Evolutionary conservation across 2,329 filamentous ascomycete genomes (phyloP).

Genomic region (Fusarium agapanthi): DNA sequence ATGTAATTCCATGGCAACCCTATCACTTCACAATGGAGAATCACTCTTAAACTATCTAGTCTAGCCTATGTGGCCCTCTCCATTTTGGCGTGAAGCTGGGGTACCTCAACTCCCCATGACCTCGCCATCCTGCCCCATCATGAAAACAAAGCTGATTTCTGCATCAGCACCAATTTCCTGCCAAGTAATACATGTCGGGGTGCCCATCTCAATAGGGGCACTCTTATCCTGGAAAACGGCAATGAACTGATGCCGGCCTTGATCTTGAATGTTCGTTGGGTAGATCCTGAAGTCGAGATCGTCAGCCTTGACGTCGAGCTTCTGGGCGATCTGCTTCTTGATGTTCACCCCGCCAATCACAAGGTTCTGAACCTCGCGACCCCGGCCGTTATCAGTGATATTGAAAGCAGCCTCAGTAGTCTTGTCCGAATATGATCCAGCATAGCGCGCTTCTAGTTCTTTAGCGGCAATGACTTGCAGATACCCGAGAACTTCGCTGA

Average conservation of each 20-base stretch:
- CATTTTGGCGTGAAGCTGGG: not conserved
- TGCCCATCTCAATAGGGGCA: slow-evolving; percentile 44
- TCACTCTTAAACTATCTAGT: fast-evolving
- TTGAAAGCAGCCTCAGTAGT: slow-evolving; percentile 3
- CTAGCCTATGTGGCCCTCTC: not conserved
- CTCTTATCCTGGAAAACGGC: slow-evolving; percentile 44
- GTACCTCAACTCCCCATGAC: slow-evolving; percentile 12
- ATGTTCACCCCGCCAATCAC: slow-evolving; percentile 24
- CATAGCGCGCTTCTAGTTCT: slow-evolving; percentile 19
- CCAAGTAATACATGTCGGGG: slow-evolving; percentile 48
- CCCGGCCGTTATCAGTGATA: slow-evolving; percentile 34
- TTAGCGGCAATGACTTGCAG: slow-evolving; percentile 13
- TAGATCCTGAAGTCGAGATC: slow-evolving; percentile 45
- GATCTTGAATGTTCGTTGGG: slow-evolving; percentile 41
- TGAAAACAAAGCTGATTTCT: slow-evolving; percentile 20
- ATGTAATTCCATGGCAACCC: fast-evolving
- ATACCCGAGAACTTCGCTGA: slow-evolving; percentile 35
- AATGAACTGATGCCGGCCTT: slow-evolving; percentile 39
- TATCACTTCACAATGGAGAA: fast-evolving
- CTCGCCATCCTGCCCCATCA: not conserved
- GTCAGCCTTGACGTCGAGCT: slow-evolving; percentile 26
- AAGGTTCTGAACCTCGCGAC: slow-evolving; percentile 38
- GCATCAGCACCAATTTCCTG: slow-evolving; percentile 28
- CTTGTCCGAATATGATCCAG: not conserved
- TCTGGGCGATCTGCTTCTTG: slow-evolving; percentile 23